Evolutionary conservation across 2,329 filamentous ascomycete species (phyloP).

Genomic region (Phialophora verrucosa): DNA sequence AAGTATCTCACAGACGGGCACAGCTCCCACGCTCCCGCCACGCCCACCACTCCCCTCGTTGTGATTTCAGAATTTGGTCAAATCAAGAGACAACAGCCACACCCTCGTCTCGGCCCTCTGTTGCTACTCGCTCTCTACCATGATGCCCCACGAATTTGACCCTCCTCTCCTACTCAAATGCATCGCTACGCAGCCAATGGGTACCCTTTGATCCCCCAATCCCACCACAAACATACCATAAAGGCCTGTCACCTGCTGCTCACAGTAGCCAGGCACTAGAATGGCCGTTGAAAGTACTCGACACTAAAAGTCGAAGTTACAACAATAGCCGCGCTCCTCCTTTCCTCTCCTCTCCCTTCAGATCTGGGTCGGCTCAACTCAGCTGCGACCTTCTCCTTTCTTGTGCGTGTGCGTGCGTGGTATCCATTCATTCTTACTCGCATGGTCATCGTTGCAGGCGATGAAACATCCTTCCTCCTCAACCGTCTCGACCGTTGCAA

Average conservation of each 20-base stretch:
- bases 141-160: conserved; percentile 24
- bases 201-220: neutral
- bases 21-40: neutral
- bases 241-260: conserved; percentile 21
- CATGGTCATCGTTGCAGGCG: conserved; percentile 34
- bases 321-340: conserved; percentile 33
- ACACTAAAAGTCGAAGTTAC: conserved; percentile 3
- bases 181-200: conserved; percentile 20
- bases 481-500: conserved; percentile 23
- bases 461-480: conserved; percentile 34
- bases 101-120: conserved; percentile 1
- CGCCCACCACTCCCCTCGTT: neutral
- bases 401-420: conserved; percentile 22
- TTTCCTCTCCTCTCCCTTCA: conserved; percentile 11
- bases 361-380: conserved; percentile 11
- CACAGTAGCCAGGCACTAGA: conserved; percentile 30
- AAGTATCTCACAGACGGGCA: conserved; percentile 1
- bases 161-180: conserved; percentile 8
- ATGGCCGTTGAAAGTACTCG: conserved; percentile 13
- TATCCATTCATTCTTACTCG: conserved; percentile 27
- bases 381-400: conserved; percentile 21
- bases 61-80: conserved; percentile 6
- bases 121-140: conserved; percentile 16
- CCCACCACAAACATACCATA: neutral
- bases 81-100: conserved; percentile 18